Evolutionary conservation across 1,139 yeast genomes (phyloP).

Genomic region (Saccharomyces uvarum): DNA sequence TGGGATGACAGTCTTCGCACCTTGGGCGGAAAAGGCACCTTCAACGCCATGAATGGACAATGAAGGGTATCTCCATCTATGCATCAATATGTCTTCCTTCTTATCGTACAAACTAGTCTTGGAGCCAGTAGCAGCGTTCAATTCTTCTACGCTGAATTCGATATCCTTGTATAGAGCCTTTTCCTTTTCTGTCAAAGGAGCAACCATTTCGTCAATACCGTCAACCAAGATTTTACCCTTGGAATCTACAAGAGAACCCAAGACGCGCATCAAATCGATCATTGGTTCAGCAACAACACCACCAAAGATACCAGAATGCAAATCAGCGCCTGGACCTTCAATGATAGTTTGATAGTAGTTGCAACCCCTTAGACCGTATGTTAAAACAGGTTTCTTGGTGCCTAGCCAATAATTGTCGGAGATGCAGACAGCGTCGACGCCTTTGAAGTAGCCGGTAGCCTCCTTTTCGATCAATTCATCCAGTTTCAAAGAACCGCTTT

Average conservation of each 20-base stretch:
- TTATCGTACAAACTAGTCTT: constrained; percentile 68
- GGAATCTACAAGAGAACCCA: constrained; percentile 69
- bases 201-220: constrained; percentile 89
- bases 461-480: constrained; percentile 75
- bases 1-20: constrained; percentile 97
- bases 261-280: constrained; percentile 78
- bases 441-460: constrained; percentile 70
- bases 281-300: constrained; percentile 97
- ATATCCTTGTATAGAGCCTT: constrained; percentile 71
- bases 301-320: constrained; percentile 96
- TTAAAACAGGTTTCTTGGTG: constrained; percentile 89
- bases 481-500: constrained; percentile 88
- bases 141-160: constrained; percentile 76
- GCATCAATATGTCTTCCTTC: constrained; percentile 83
- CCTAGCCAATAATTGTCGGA: constrained; percentile 98
- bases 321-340: constrained; percentile 91
- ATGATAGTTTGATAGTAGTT: constrained; percentile 80
- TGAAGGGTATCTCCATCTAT: constrained; percentile 98
- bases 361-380: constrained; percentile 96
- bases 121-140: constrained; percentile 84
- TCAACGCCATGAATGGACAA: constrained; percentile 93
- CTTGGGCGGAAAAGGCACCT: constrained; percentile 91
- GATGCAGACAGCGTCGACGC: constrained; percentile 89
- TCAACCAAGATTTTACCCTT: constrained; percentile 79
- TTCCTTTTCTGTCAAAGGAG: constrained; percentile 80